These are phyloP conservation scores for Penicillium waksmanii DNA, from an alignment of 495 filamentous ascomycete genomes.

Conservation along the genomic window DNA sequence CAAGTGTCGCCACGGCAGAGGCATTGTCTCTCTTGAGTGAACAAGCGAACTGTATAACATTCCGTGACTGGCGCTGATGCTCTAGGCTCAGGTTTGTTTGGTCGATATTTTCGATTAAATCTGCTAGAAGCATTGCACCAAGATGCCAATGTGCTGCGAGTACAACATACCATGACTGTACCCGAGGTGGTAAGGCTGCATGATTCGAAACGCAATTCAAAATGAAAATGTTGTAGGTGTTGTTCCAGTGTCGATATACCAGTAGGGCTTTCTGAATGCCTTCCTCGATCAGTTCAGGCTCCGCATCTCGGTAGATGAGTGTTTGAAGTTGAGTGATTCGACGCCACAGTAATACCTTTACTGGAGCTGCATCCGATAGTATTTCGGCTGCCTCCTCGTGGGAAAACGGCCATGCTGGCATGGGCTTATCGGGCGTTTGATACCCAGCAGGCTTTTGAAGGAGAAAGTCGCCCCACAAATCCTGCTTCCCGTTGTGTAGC, in stretches of 20 bases:
- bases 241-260: slow-evolving; percentile 50
- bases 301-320: slow-evolving; percentile 33
- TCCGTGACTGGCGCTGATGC: slow-evolving; percentile 30
- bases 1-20: slow-evolving; percentile 40
- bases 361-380: slow-evolving; percentile 46
- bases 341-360: slow-evolving; percentile 54
- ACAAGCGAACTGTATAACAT: slow-evolving; percentile 27
- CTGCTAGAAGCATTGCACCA: slow-evolving; percentile 47
- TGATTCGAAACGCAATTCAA: slow-evolving; percentile 45
- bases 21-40: slow-evolving; percentile 40
- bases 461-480: slow-evolving; percentile 42
- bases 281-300: slow-evolving; percentile 35
- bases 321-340: slow-evolving; percentile 49
- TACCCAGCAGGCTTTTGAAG: slow-evolving; percentile 15
- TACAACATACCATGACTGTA: slow-evolving; percentile 54
- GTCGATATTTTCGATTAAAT: slow-evolving; percentile 47
- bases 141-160: slow-evolving; percentile 54
- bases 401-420: slow-evolving; percentile 46
- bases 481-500: slow-evolving; percentile 6
- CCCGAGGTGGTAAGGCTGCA: slow-evolving; percentile 41
- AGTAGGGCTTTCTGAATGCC: slow-evolving; percentile 37
- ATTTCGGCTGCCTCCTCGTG: slow-evolving; percentile 42
- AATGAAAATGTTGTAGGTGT: slow-evolving; percentile 46
- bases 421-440: slow-evolving; percentile 15
- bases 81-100: slow-evolving; percentile 25